Conservation (phyloP, 2,329 filamentous ascomycete genomes). For the Neurospora crassa region DNA sequence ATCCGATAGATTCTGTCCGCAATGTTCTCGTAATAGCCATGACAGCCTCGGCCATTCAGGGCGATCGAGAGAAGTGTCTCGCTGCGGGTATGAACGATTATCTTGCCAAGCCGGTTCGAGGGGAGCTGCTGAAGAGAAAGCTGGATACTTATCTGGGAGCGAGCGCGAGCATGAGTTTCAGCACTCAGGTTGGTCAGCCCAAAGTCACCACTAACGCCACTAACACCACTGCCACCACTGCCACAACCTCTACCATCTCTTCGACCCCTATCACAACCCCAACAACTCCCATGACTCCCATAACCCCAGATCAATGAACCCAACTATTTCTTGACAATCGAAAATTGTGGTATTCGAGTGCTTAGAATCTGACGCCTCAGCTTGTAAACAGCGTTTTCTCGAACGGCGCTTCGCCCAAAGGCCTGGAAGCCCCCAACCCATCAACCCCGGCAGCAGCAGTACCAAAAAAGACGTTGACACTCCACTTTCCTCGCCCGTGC, state of each 20-base stretch:
- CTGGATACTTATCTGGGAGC: conserved; percentile 47
- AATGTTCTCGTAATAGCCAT: conserved; percentile 91
- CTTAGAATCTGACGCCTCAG: not conserved
- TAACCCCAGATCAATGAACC: not conserved
- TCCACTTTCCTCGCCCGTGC: not conserved
- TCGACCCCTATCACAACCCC: not conserved
- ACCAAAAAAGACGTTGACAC: not conserved
- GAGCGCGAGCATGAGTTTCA: not conserved
- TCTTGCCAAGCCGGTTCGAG: conserved; percentile 87
- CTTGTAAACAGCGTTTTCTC: not conserved
- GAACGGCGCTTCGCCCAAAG: not conserved
- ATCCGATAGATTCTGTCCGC: conserved; percentile 65
- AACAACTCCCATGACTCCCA: conserved; percentile 1
- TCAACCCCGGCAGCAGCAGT: not conserved
- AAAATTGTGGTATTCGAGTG: not conserved
- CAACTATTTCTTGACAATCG: not conserved
- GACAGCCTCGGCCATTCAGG: conserved; percentile 91
- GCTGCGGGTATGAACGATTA: conserved; percentile 98
- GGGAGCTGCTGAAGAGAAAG: conserved; percentile 77
- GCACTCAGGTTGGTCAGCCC: conserved; percentile 8
- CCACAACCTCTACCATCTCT: not conserved
- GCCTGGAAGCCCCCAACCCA: not conserved
- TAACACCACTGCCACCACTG: not conserved
- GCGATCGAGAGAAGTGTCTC: conserved; percentile 90
- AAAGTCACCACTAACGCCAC: not conserved